These are phyloP conservation scores for Ophiosphaerella narmari DNA, from an alignment of 2,329 filamentous ascomycete genomes.

Conservation along the genomic window DNA sequence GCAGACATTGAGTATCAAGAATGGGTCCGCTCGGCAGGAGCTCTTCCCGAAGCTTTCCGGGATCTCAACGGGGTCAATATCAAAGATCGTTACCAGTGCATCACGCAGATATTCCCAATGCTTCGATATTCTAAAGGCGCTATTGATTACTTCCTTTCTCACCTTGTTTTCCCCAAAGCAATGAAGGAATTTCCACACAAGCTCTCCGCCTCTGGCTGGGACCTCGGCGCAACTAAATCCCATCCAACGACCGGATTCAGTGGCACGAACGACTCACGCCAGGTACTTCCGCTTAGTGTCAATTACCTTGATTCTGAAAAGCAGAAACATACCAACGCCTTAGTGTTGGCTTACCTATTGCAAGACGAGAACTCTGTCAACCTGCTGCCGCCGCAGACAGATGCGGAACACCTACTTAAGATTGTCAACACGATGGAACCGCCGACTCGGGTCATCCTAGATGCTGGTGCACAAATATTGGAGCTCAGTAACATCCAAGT, in stretches of 20 bases:
- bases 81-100: constrained; percentile 57
- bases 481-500: constrained; percentile 57
- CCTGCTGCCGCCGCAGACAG: constrained; percentile 19
- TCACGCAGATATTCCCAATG: constrained; percentile 54
- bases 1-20: constrained; percentile 55
- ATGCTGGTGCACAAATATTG: constrained; percentile 72
- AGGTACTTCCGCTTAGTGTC: constrained; percentile 61
- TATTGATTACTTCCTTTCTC: constrained; percentile 66
- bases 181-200: constrained; percentile 66
- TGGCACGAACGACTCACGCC: constrained; percentile 67
- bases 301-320: constrained; percentile 57
- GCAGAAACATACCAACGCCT: constrained; percentile 67
- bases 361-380: constrained; percentile 43
- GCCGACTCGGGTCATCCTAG: constrained; percentile 60
- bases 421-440: constrained; percentile 47
- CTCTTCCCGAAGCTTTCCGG: constrained; percentile 46
- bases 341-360: constrained; percentile 65
- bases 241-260: constrained; percentile 68
- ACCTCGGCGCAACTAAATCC: constrained; percentile 56
- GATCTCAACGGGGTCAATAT: constrained; percentile 25
- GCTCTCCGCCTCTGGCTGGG: constrained; percentile 69
- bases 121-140: constrained; percentile 57
- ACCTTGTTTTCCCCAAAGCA: constrained; percentile 64
- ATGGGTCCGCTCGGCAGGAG: constrained; percentile 49
- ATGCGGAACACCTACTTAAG: constrained; percentile 52